Conservation (phyloP, 495 filamentous ascomycete genomes). For the Talaromyces proteolyticus region DNA sequence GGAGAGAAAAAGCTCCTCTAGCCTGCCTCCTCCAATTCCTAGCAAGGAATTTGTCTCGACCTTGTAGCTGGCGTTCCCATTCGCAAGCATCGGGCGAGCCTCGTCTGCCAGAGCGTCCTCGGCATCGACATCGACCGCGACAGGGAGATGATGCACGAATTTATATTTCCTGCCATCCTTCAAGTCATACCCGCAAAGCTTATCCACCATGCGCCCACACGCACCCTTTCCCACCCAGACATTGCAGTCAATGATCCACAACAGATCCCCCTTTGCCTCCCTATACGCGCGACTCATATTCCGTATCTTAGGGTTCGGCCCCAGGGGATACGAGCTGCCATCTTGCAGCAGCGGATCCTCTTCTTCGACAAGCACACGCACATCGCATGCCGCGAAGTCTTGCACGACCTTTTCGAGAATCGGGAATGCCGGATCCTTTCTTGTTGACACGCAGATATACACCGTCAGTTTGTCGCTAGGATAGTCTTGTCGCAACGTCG, state of each 20-base stretch:
- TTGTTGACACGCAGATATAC: conserved; percentile 73
- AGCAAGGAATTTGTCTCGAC: no score
- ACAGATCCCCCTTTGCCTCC: conserved; percentile 85
- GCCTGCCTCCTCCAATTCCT: conserved; percentile 59
- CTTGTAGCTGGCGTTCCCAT: conserved; percentile 2
- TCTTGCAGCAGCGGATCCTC: conserved; percentile 72
- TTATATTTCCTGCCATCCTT: conserved; percentile 61
- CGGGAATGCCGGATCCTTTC: conserved; percentile 73
- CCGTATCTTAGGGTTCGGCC: conserved; percentile 96
- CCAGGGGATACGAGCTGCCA: conserved; percentile 51
- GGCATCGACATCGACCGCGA: conserved; percentile 69
- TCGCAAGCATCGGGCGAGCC: conserved; percentile 32
- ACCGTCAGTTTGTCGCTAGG: conserved; percentile 72
- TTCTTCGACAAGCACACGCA: conserved; percentile 72
- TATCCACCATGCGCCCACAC: conserved; percentile 79
- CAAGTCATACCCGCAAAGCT: conserved; percentile 61
- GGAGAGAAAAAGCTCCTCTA: conserved; percentile 93
- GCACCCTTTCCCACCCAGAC: conserved; percentile 83
- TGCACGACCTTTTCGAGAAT: conserved; percentile 62
- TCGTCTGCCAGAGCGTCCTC: conserved; percentile 25
- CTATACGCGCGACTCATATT: conserved; percentile 94
- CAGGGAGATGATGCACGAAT: conserved; percentile 90
- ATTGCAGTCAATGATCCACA: conserved; percentile 97
- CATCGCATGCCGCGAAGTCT: conserved; percentile 71
- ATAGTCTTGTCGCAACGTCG: conserved; percentile 81